phyloP scores from a whole-genome alignment of 2,329 filamentous ascomycete genomes.

The Colletotrichum coccodes region DNA sequence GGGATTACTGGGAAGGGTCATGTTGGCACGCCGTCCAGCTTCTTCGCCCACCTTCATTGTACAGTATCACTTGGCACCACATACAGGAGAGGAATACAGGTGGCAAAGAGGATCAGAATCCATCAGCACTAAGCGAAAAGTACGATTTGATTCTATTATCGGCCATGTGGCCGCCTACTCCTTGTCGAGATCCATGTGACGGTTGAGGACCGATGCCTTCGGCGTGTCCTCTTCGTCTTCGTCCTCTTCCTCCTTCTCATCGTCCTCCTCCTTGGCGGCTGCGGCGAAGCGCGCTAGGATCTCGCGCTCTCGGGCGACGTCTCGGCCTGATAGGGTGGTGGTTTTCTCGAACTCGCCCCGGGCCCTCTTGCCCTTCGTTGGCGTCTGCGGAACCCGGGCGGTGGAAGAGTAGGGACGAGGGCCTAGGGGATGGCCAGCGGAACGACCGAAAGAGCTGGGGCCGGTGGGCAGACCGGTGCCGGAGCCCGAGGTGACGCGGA shows the following conservation, averaged over 20 bases:
- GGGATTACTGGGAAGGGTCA: too few species aligned
- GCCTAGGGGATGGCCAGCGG: neutral
- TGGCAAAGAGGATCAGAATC: neutral
- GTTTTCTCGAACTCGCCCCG: conserved; percentile 27
- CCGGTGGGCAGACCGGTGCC: neutral
- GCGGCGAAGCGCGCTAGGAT: conserved; percentile 10
- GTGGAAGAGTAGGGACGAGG: neutral
- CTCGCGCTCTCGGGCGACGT: conserved; percentile 28
- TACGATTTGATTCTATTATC: neutral
- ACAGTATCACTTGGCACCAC: too few species aligned
- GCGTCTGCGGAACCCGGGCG: neutral
- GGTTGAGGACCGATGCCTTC: conserved; percentile 28
- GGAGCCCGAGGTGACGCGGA: neutral
- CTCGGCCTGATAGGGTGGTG: conserved; percentile 22
- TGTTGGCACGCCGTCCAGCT: too few species aligned
- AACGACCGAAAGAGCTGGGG: neutral
- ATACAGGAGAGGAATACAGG: too few species aligned
- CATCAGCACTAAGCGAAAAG: neutral
- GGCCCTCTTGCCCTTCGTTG: conserved; percentile 18
- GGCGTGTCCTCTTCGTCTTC: conserved; percentile 15
- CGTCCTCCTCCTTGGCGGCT: neutral
- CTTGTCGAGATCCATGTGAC: conserved; percentile 20
- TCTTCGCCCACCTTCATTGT: too few species aligned
- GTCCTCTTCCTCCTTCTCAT: neutral
- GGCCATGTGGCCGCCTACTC: neutral